Percentiles rank a stretch among this genome's conserved stretches.
phyloP scores from a whole-genome alignment of 352 stramenopile species.

The Phytophthora pini region DNA sequence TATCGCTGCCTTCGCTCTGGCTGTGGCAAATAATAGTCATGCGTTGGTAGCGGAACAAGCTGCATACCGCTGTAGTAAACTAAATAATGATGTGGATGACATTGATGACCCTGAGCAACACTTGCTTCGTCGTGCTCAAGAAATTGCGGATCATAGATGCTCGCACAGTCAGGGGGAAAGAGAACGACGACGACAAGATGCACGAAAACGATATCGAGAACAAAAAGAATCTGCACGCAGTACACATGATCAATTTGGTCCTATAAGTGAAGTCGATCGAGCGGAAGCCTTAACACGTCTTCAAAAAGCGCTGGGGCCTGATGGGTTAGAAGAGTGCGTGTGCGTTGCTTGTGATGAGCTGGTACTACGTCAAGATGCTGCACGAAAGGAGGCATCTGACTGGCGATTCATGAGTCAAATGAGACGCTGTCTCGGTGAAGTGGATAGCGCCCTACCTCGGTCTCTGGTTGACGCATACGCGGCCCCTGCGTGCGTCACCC shows the following conservation, averaged over 20 bases:
- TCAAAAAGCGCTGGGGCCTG: neutral
- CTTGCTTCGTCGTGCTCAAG: too few relatives aligned
- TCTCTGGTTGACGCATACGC: neutral
- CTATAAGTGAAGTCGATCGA: neutral
- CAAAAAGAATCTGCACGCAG: too few relatives aligned
- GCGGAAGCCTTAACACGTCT: neutral
- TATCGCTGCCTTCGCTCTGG: too few relatives aligned
- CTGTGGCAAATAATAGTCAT: too few relatives aligned
- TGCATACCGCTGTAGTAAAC: too few relatives aligned
- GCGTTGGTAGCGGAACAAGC: too few relatives aligned
- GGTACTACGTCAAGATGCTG: neutral
- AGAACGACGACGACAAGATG: too few relatives aligned
- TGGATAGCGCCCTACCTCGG: neutral
- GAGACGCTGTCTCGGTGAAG: neutral
- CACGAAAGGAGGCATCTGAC: neutral
- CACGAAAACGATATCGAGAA: too few relatives aligned
- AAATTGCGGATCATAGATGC: too few relatives aligned
- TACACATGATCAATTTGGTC: neutral
- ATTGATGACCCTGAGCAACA: too few relatives aligned
- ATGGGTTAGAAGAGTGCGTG: constrained; percentile 1
- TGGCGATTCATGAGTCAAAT: constrained; percentile 3
- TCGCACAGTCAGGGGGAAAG: too few relatives aligned
- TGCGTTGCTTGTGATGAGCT: constrained; percentile 1
- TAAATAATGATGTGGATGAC: too few relatives aligned
- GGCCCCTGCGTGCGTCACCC: neutral